These are phyloP conservation scores for Lobosporangium transversale DNA, from an alignment of 192 early-diverging fungal genomes.

Conservation along the genomic window DNA sequence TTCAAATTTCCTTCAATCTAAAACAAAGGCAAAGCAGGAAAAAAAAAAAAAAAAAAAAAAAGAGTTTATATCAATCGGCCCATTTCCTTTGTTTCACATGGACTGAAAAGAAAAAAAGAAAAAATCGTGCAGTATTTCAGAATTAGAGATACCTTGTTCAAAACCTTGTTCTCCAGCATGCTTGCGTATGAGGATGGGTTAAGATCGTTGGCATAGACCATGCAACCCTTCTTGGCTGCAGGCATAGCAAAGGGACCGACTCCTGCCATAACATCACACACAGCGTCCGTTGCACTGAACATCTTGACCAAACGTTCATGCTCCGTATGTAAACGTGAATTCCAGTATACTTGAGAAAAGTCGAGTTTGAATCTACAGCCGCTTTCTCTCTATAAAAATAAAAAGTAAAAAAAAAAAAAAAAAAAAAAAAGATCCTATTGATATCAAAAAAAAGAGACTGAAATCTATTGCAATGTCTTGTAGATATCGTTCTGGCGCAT, in stretches of 20 bases:
- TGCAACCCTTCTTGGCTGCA: constrained; percentile 81
- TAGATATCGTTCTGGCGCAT: no score
- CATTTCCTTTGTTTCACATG: background rate
- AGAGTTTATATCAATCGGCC: background rate
- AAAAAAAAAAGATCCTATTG: no score
- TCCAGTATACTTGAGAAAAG: constrained; percentile 99
- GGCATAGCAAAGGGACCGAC: constrained; percentile 97
- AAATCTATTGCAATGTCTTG: no score
- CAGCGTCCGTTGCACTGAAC: constrained; percentile 74
- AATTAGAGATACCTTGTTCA: constrained; percentile 79
- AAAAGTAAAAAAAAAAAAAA: no score
- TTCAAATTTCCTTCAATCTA: constrained; percentile 71
- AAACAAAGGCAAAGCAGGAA: background rate
- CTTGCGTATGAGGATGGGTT: constrained; percentile 91
- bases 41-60: no score
- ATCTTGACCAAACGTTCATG: constrained; percentile 88
- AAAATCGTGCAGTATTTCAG: no score
- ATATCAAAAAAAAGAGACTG: background rate
- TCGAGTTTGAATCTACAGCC: constrained; percentile 93
- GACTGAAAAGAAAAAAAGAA: no score
- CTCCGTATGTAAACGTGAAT: constrained; percentile 94
- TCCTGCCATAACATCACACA: constrained; percentile 98
- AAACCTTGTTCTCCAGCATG: constrained; percentile 79
- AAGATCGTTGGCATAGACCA: constrained; percentile 97
- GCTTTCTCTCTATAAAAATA: constrained; percentile 77